Evolutionary conservation across 257 asterid genomes (phyloP).

Genomic region (Perilla frutescens): DNA sequence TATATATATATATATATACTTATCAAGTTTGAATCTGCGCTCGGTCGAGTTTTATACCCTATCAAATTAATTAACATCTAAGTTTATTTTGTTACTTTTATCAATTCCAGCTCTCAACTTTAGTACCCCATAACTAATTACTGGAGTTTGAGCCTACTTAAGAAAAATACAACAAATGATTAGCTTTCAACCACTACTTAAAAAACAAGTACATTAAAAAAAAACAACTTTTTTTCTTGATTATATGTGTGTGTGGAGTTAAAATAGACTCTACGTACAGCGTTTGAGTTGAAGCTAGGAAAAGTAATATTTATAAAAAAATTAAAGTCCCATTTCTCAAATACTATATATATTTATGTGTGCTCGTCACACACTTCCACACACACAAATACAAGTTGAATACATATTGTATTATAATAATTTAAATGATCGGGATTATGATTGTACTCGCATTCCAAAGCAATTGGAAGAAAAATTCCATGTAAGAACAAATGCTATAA

Average conservation of each 20-base stretch:
- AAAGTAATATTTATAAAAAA: background rate
- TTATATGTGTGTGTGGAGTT: background rate
- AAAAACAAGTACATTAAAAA: background rate
- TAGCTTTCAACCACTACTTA: slow-evolving; percentile 13
- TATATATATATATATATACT: no score
- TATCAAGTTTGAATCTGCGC: no score
- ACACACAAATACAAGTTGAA: slow-evolving; percentile 24
- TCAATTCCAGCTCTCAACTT: no score
- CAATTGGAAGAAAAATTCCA: slow-evolving; percentile 42
- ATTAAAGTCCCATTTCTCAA: background rate
- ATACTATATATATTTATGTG: background rate
- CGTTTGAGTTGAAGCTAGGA: background rate
- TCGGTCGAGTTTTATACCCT: no score
- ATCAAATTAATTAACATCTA: no score
- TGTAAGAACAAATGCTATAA: slow-evolving; percentile 59
- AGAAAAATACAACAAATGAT: slow-evolving; percentile 2
- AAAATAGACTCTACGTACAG: background rate
- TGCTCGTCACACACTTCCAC: slow-evolving; percentile 16
- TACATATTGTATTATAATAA: background rate
- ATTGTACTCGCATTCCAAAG: slow-evolving; percentile 60
- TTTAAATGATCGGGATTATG: slow-evolving; percentile 21
- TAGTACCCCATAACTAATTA: no score
- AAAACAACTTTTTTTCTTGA: no score
- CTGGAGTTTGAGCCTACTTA: no score
- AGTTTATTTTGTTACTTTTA: no score